Conservation (phyloP, 352 stramenopile species). For the Plasmopara viticola region DNA sequence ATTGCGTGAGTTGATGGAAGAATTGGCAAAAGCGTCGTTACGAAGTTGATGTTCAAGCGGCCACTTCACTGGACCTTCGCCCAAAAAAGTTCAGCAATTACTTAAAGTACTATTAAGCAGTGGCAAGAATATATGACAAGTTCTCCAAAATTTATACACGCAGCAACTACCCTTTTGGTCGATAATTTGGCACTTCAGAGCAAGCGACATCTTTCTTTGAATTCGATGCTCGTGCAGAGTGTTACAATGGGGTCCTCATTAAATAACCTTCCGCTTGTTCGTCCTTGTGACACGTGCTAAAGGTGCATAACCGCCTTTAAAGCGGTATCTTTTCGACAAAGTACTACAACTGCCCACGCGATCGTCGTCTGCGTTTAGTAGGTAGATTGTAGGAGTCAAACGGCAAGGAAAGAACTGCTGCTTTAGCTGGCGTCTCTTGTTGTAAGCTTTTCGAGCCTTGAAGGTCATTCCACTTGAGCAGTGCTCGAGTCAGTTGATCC, state of each 20-base stretch:
- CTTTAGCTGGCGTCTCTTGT: not conserved
- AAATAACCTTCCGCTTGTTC: too few relatives aligned
- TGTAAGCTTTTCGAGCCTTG: constrained; percentile 16
- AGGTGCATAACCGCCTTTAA: too few relatives aligned
- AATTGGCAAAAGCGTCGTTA: constrained; percentile 33
- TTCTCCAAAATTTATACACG: too few relatives aligned
- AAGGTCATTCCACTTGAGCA: constrained; percentile 42
- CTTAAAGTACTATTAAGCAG: too few relatives aligned
- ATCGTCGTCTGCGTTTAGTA: constrained; percentile 25
- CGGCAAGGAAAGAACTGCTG: constrained; percentile 27
- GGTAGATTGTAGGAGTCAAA: constrained; percentile 25
- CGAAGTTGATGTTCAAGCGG: constrained; percentile 48
- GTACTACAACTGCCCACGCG: constrained; percentile 24
- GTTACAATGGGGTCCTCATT: too few relatives aligned
- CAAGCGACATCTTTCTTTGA: too few relatives aligned
- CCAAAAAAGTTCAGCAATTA: constrained; percentile 3
- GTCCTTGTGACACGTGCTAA: too few relatives aligned
- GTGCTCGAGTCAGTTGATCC: constrained; percentile 24
- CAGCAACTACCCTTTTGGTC: too few relatives aligned
- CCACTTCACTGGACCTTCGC: constrained; percentile 43
- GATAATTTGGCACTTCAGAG: too few relatives aligned
- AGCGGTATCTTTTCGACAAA: too few relatives aligned
- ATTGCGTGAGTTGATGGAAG: constrained; percentile 53
- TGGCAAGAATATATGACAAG: too few relatives aligned
- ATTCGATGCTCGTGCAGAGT: too few relatives aligned